phyloP scores from a whole-genome alignment of 1,284 basidiomycete genomes.

The Apiotrichum brassicae region DNA sequence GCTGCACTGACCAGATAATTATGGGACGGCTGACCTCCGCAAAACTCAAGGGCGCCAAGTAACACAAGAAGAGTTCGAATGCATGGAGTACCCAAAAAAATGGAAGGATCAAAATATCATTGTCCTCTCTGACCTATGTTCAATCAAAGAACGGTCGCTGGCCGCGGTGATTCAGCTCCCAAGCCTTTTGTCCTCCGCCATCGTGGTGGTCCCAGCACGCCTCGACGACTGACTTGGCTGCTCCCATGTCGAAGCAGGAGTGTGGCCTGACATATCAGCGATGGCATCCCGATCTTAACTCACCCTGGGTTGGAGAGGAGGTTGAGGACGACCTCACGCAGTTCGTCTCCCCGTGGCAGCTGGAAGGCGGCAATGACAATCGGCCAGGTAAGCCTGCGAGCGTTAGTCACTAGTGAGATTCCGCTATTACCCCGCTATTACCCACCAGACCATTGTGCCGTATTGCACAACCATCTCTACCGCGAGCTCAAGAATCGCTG shows the following conservation, averaged over 20 bases:
- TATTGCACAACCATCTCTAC: conserved; percentile 29
- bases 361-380: conserved; percentile 37
- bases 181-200: background rate
- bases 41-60: too few relatives aligned
- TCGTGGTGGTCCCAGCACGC: conserved; percentile 22
- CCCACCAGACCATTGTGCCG: conserved; percentile 29
- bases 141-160: conserved; percentile 3
- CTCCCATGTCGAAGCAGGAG: conserved; percentile 35
- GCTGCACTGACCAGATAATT: too few relatives aligned
- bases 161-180: background rate
- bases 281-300: background rate
- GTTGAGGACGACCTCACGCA: conserved; percentile 20
- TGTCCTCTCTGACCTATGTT: too few relatives aligned
- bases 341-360: conserved; percentile 24
- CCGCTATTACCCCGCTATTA: too few relatives aligned
- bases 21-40: too few relatives aligned
- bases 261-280: conserved; percentile 18
- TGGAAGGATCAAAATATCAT: too few relatives aligned
- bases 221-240: conserved; percentile 16
- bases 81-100: too few relatives aligned
- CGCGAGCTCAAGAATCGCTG: conserved; percentile 35
- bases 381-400: conserved; percentile 40
- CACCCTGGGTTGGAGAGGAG: conserved; percentile 32
- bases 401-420: too few relatives aligned
- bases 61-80: too few relatives aligned